Evolutionary conservation across 495 filamentous ascomycete species (phyloP), one percentile per base, ranked within the genome.

Genomic region (Lepraria neglecta): DNA sequence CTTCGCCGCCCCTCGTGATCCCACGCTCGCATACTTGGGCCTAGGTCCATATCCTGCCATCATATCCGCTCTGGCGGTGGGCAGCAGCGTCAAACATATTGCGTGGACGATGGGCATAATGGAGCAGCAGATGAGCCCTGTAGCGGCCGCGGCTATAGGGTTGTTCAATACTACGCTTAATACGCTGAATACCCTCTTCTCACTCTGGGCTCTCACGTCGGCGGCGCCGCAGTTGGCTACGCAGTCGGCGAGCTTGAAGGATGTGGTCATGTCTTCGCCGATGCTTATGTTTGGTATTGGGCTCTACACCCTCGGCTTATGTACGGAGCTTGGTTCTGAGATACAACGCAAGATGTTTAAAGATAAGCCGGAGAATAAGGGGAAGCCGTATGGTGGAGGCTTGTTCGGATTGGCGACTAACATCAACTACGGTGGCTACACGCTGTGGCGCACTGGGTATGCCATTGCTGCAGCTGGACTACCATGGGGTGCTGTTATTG

Each of bases 11-110:
- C 31, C 57, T 9, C 57, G 57, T 19, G 46, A 59, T n/a, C 12
- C 57, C 9, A 24, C 57, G 61, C 74, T 79, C 63, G 75, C 75
- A 43, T 75, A 84, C 28, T 70, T 75, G 31, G 75, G 73, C 35
- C 75, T 88, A 40, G 78, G 76, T 59, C 77, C 77, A 46, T 83
- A 87, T 67, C 81, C 82, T 69, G 69, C 73, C 64, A 80, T 86
- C 61, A 76, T 88, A 15, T 77, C 75, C 43, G 70, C 80, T 19
- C 79, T 88, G 73, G 72, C 78, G 4, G 65, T 74, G 24, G 81
- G 77, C 28, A 71, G 69, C 56, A 68, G 72, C 57, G 47, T 78
- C 45, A 84, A 84, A 70, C 80, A 85, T 28, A 73, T 78, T 60
- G 75, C 74, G 68, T 77, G 74, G 72, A 66, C 74, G 3, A 35